Percentiles rank a stretch among this genome's conserved stretches.
phyloP scores from a whole-genome alignment of 2,329 filamentous ascomycete genomes.

The Colletotrichum tamarilloi region DNA sequence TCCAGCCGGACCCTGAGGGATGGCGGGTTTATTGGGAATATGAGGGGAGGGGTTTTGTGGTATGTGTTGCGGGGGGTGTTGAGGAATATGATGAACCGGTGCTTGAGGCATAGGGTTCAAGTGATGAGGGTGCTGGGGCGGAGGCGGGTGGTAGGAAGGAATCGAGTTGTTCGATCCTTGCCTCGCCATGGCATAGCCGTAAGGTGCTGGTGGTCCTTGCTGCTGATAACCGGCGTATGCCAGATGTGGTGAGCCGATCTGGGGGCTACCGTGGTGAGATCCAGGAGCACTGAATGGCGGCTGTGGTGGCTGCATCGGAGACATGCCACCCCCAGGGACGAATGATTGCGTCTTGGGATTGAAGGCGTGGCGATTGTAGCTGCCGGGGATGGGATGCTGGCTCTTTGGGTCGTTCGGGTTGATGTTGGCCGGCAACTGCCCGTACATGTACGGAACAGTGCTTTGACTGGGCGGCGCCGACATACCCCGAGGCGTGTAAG shows the following conservation, averaged over 20 bases:
- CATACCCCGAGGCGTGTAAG: constrained; percentile 44
- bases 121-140: constrained; percentile 50
- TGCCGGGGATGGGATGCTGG: constrained; percentile 87
- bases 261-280: constrained; percentile 64
- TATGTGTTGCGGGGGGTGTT: constrained; percentile 53
- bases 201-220: constrained; percentile 57
- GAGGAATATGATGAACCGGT: constrained; percentile 46
- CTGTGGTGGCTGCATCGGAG: constrained; percentile 59
- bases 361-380: constrained; percentile 86
- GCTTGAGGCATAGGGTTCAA: constrained; percentile 49
- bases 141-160: constrained; percentile 59
- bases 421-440: constrained; percentile 78
- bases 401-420: constrained; percentile 78
- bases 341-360: constrained; percentile 96
- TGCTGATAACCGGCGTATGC: constrained; percentile 62
- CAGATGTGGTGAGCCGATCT: constrained; percentile 62
- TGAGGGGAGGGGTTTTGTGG: constrained; percentile 55
- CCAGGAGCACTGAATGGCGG: constrained; percentile 60
- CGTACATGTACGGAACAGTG: constrained; percentile 77
- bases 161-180: constrained; percentile 67
- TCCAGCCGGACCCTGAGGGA: constrained; percentile 52
- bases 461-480: constrained; percentile 36
- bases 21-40: constrained; percentile 58
- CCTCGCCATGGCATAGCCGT: constrained; percentile 66
- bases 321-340: constrained; percentile 70